These are phyloP conservation scores for Zoysia matrella DNA, from an alignment of 202 grass and related monocot species.

Conservation along the genomic window DNA sequence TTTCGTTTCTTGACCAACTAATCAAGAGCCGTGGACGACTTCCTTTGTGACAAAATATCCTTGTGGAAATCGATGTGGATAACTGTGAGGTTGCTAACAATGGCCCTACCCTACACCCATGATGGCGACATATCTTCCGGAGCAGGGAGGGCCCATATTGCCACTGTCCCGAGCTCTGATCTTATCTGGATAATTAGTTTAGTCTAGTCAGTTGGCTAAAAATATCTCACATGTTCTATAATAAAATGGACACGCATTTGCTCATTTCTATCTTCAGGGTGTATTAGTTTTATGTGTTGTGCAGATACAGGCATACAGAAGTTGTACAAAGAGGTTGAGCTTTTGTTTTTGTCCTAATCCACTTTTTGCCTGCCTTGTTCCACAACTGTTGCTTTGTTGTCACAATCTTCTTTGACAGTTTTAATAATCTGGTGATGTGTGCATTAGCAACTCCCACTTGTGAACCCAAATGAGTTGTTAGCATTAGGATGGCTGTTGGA, in stretches of 20 bases:
- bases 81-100: slow-evolving; percentile 17
- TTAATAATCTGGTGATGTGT: slow-evolving; percentile 1
- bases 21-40: slow-evolving; percentile 13
- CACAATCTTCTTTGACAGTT: background rate
- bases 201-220: background rate
- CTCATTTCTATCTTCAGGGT: background rate
- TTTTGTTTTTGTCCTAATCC: background rate
- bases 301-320: background rate
- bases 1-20: slow-evolving; percentile 41
- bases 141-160: background rate
- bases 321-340: slow-evolving; percentile 16
- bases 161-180: background rate
- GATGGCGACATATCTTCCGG: slow-evolving; percentile 19
- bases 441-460: slow-evolving; percentile 10
- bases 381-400: background rate
- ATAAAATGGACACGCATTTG: background rate
- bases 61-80: slow-evolving; percentile 24
- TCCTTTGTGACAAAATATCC: slow-evolving; percentile 24
- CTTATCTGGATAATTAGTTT: background rate
- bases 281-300: background rate
- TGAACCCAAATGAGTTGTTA: background rate
- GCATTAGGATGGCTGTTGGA: background rate
- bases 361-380: slow-evolving; percentile 1
- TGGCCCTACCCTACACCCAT: background rate
- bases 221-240: background rate